A percentile compares a stretch with the other conserved stretches of the same genome.
Evolutionary conservation across 2,329 filamentous ascomycete species (phyloP).

Genomic region (Zelopaecilomyces penicillatus): DNA sequence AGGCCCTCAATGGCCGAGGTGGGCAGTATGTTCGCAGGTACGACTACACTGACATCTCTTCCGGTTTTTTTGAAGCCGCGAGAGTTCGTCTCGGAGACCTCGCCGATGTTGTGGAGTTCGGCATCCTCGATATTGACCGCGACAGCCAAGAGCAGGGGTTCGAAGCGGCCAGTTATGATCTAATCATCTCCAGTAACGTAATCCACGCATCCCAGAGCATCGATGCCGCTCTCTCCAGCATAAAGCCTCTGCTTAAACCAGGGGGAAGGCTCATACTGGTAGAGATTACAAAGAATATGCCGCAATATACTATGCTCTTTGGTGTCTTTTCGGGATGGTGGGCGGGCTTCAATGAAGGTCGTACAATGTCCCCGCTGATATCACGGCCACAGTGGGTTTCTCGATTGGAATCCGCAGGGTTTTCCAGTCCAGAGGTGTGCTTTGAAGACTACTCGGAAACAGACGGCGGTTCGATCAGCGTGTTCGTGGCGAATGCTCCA

Average conservation of each 20-base stretch:
- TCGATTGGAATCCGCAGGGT: neutral
- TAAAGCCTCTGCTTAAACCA: slow-evolving; percentile 13
- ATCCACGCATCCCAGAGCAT: slow-evolving; percentile 21
- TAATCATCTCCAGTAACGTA: slow-evolving; percentile 25
- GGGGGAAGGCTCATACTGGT: slow-evolving; percentile 21
- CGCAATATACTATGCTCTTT: slow-evolving; percentile 18
- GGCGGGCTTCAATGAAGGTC: neutral
- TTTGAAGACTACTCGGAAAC: slow-evolving; percentile 12
- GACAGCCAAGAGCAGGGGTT: slow-evolving; percentile 26
- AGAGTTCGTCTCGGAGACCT: slow-evolving; percentile 17
- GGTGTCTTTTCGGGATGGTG: slow-evolving; percentile 31
- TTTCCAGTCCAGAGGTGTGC: neutral
- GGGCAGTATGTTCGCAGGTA: slow-evolving; percentile 18
- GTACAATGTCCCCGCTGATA: neutral
- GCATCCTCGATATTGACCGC: slow-evolving; percentile 21
- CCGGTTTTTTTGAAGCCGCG: slow-evolving; percentile 31
- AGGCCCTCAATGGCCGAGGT: slow-evolving; percentile 17
- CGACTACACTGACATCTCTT: slow-evolving; percentile 37
- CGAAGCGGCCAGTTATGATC: slow-evolving; percentile 21
- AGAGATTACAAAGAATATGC: slow-evolving; percentile 16
- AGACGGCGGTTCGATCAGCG: slow-evolving; percentile 7
- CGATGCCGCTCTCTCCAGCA: slow-evolving; percentile 10
- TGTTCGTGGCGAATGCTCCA: slow-evolving; percentile 3
- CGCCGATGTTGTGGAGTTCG: slow-evolving; percentile 13
- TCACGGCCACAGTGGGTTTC: neutral